Evolutionary conservation across 352 stramenopile species (phyloP), one percentile per base, ranked within the genome.

Genomic region (Globisporangium parvum): DNA sequence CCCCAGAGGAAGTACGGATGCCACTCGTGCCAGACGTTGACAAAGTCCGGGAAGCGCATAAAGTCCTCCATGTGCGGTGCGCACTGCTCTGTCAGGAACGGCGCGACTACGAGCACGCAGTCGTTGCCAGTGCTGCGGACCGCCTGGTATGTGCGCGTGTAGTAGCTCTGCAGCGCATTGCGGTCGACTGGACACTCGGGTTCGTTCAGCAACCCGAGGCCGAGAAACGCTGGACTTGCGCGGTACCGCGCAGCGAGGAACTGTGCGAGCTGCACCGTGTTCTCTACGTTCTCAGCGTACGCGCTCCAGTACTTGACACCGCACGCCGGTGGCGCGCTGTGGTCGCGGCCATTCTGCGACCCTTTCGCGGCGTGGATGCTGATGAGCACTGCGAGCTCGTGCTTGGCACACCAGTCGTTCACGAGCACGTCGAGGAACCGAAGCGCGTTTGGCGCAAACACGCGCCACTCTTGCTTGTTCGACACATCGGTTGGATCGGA

Each of bases 171-270:
- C n/a, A 88, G 75, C 0, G 65, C 51, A 23, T 81, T 63, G 14
- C 70, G 77, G 33, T 81, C 65, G 51, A 71, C 53, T 0, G 72
- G 73, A 60, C 76, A 77, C 56, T 85, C 73, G 0, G 77, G 77
- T 57, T 95, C 85, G 67, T 95, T 96, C 24, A 96, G 58, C 24
- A 95, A 49, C 0, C 80, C 80, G 46, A 96, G 63, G 1, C 88
- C 88, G 6, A 88, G 62, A 33, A 87, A 87, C 47, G 72, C 65
- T 10, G 62, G 59, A 17, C 59, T 69, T 21, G 62, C 49, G 51
- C 63, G 65, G 51, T 87, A 87, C 15, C 74, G 62, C 28, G 63
- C 56, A 3, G 73, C 77, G 10, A 87, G 57, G 48, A 87, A 87
- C n/a, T 47, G 26, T 18, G 67, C 77, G 12, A 80, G 60, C 24